Percentiles rank a stretch among this genome's conserved stretches.
Conservation (phyloP, 116 monocot species). For the Thalassia testudinum region DNA sequence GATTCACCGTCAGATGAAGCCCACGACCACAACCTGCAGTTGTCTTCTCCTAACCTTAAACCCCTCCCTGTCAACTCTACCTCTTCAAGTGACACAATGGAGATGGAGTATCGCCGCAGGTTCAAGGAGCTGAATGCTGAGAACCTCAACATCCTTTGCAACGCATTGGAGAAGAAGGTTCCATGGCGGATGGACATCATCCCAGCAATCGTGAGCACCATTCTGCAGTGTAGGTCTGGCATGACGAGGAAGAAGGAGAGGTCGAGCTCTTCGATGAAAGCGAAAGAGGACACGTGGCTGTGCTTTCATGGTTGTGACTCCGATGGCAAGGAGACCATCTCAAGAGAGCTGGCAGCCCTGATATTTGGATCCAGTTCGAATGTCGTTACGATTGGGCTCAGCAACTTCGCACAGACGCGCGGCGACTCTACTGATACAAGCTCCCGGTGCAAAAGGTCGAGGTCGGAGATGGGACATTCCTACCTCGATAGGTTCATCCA, state of each 20-base stretch:
- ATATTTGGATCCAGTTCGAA: constrained; percentile 29
- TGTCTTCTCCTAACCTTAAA: constrained; percentile 8
- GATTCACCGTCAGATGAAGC: constrained; percentile 4
- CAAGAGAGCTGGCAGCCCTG: constrained; percentile 49
- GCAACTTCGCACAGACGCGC: too few relatives aligned
- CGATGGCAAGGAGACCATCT: constrained; percentile 54
- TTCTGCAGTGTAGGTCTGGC: constrained; percentile 77
- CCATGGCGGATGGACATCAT: constrained; percentile 44
- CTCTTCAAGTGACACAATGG: constrained; percentile 46
- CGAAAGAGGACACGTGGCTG: constrained; percentile 73
- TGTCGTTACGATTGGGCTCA: too few relatives aligned
- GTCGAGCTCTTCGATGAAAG: not conserved
- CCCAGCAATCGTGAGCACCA: constrained; percentile 61
- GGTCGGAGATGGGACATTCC: too few relatives aligned
- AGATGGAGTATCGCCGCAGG: constrained; percentile 22
- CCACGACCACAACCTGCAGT: constrained; percentile 3
- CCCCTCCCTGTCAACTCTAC: constrained; percentile 10
- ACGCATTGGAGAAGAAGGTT: constrained; percentile 40
- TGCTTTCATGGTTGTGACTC: constrained; percentile 60
- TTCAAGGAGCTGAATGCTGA: constrained; percentile 83
- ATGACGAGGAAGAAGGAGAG: constrained; percentile 43
- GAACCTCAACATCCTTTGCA: constrained; percentile 67
- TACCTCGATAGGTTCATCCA: constrained; percentile 26
- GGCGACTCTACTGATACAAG: too few relatives aligned
- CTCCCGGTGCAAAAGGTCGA: too few relatives aligned